Percentiles rank a stretch among this genome's conserved stretches.
Conservation (phyloP, 306 rosid genomes). For the Cucurbita maxima region DNA sequence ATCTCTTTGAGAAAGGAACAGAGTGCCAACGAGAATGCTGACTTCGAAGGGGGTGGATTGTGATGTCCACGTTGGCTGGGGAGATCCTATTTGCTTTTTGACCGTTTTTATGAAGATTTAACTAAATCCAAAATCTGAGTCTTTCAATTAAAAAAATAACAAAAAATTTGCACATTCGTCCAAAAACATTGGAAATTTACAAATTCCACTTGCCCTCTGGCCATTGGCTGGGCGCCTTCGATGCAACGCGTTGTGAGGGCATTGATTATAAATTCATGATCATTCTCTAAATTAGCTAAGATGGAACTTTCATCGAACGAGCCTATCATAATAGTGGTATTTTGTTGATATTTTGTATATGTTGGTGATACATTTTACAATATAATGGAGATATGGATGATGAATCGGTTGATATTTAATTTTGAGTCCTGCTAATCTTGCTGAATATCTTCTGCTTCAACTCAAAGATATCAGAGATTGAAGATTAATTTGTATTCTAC, state of each 20-base stretch:
- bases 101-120: neutral
- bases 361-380: neutral
- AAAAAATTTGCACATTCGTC: neutral
- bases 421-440: neutral
- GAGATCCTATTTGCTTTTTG: no score
- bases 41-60: no score
- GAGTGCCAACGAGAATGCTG: no score
- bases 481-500: neutral
- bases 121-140: neutral
- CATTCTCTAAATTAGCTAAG: no score
- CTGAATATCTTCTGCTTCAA: neutral
- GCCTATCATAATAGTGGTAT: neutral
- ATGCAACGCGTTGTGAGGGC: slow-evolving; percentile 19
- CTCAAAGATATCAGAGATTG: slow-evolving; percentile 10
- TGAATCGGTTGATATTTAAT: neutral
- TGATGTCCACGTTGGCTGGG: no score
- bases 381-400: neutral
- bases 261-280: neutral
- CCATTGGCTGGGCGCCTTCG: neutral
- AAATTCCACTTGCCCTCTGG: neutral
- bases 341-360: neutral
- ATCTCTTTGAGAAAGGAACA: no score
- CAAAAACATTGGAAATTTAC: neutral
- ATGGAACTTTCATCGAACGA: no score
- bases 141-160: neutral